Base-by-base conservation (phyloP, 192 early-diverging fungal species). In the Pilaira anomala region DNA sequence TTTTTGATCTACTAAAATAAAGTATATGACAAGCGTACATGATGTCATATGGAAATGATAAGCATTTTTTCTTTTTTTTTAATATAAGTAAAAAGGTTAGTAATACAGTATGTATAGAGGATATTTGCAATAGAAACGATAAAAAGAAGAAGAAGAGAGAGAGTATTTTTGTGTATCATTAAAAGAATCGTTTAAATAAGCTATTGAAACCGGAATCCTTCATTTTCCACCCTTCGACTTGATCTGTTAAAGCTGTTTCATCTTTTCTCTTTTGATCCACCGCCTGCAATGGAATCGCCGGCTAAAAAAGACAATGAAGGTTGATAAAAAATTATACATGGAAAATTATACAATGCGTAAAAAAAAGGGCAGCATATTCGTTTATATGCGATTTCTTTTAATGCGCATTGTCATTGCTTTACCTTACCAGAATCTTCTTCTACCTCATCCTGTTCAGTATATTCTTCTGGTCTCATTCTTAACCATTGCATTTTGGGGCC, bases 401-500 rank as follows among this genome's bases (percentile, higher is more conserved):
- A 14, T 19, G 13, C 18, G 9, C 0, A 4, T 46, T 46, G 44
- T 14, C 18, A 19, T 18, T 14, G 44, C 7, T 46, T 14, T 46
- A 18, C 44, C 13, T 57, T 29, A n/a, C 30, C 52, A 8, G n/a
- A 30, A 16, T 66, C 65, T 33, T 59, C 57, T 25, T 60, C 56
- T 1, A 40, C 57, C 6, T 58, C 44, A 2, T 58, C 58, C 21
- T 63, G 11, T 5, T 63, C 60, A 28, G 48, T 36, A 39, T 63
- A 45, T 2, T 58, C 48, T 16, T 60, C 49, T 44, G 71, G 65
- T 22, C 65, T 61, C 73, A 81, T 79, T 66, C 96, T 79, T 76
- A 98, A 76, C 96, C 96, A 98, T 69, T 84, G 81, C 92, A 97
- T 95, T 58, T 86, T 79, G 11, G 94, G 95, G 16, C 93, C 96